Percentiles rank a stretch among this genome's conserved stretches.
Conservation (phyloP, 805 yeast species). For the Suhomyces sp. region DNA sequence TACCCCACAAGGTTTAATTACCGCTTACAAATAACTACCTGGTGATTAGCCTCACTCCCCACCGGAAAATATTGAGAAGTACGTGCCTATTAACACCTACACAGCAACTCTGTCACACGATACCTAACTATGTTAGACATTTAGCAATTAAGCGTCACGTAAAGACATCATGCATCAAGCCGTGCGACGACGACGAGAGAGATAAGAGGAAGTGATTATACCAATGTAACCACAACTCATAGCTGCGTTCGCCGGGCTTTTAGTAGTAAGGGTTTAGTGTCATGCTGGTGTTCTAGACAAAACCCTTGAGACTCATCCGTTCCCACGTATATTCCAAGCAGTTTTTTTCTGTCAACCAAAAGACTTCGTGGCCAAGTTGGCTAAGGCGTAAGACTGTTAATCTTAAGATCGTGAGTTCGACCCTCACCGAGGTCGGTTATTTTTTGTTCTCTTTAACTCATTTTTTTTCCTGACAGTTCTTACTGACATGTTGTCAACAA, state of each 20-base stretch:
- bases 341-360: neutral
- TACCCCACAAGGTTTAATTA: neutral
- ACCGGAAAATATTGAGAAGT: neutral
- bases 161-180: neutral
- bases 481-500: too few species aligned
- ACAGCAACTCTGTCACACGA: neutral
- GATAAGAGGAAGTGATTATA: neutral
- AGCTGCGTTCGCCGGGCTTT: too few species aligned
- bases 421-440: constrained; percentile 16
- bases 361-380: constrained; percentile 31
- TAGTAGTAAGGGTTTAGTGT: too few species aligned
- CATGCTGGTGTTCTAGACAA: too few species aligned
- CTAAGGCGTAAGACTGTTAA: constrained; percentile 23
- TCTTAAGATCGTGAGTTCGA: constrained; percentile 20
- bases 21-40: neutral
- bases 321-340: neutral
- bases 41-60: neutral
- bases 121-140: neutral
- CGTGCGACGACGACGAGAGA: neutral
- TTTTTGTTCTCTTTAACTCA: neutral
- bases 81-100: neutral
- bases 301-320: neutral
- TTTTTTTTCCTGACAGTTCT: neutral
- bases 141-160: neutral
- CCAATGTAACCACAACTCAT: neutral